Evolutionary conservation across 2,329 filamentous ascomycete species (phyloP), one percentile per base, ranked within the genome.

Genomic region (Diplocarpon mali): DNA sequence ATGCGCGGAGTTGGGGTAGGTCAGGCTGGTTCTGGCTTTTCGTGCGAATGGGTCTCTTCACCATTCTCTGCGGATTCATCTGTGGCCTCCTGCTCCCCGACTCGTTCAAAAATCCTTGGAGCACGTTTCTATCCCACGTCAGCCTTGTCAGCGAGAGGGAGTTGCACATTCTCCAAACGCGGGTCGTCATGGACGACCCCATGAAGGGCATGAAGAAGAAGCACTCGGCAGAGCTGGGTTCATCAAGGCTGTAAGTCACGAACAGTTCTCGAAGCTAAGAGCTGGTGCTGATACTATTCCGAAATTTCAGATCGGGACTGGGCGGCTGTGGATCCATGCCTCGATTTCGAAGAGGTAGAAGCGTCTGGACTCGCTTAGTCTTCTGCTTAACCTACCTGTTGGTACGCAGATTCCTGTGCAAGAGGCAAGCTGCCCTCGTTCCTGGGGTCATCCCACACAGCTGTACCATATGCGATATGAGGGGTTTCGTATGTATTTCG

Each of bases 11-110:
- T 35, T 9, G 35, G 40, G 50, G 48, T 10, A 27, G 38, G 8
- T 17, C 44, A 10, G 52, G 52, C 8, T 54, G 52, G 52, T 47
- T 49, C 28, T 54, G 52, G 52, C 37, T 54, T 12, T 54, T 54
- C 24, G 37, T 46, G 57, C 55, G 60, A 11, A 58, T 61, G 45
- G 60, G 60, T 24, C 20, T 52, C 0, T 58, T 62, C 30, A 62
- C 59, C 1, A 51, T 61, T 29, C 48, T 50, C 29, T 51, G 64
- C 17, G 64, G 57, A 1, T 57, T 66, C 8, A 40, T 68, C 11
- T 67, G 68, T 48, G 57, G 65, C 12, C 53, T 69, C 5, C 53
- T 68, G 7, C 56, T 69, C 0, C 67, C 67, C 0, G 63, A 62
- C 7, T 59, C 56, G 1, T 63, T 58, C 2, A 40, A 40, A 62